Evolutionary conservation across 2,329 filamentous ascomycete species (phyloP), one percentile per base, ranked within the genome.

Genomic region (Colletotrichum lini): DNA sequence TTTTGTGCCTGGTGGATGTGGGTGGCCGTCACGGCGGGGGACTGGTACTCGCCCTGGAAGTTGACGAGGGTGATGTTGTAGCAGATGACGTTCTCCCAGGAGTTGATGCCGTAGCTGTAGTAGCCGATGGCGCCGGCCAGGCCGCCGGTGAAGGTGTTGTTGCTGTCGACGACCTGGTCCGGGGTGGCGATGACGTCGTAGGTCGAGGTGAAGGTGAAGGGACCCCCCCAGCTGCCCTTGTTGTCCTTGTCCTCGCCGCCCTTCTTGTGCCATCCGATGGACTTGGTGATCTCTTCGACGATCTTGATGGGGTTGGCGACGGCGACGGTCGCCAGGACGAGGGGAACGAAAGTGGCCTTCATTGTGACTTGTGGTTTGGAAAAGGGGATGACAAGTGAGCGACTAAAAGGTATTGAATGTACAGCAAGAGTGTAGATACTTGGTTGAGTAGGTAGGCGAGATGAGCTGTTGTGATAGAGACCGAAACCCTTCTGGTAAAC

Each of bases 31-130:
- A 77, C 74, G 53, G 88, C 87, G 0, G 82, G 80, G 9, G 86
- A 88, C 74, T 82, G 76, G 76, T 87, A 89, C 2, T 84, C 78
- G 64, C 87, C 87, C 26, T 80, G 80, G 76, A 89, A 86, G 70
- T 81, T 81, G 53, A 80, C 77, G 56, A 89, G 79, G 47, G 82
- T 86, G 78, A 89, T 88, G 79, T 88, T 85, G 78, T 83, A 84
- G 80, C 82, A 84, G 73, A 84, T 84, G 63, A 81, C 74, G 64
- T 84, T 78, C 42, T 82, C 78, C 26, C 80, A 74, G 38, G 82
- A 80, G 80, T 89, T 88, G 79, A 90, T 84, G 72, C 85, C 87
- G 74, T 84, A 86, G 75, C 85, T 84, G 82, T 85, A 89, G 70
- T 83, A 78, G 23, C 87, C 87, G 45, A 79, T 78, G 49, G 84